Evolutionary conservation across 2,329 filamentous ascomycete species (phyloP), one percentile per base, ranked within the genome.

Genomic region (Fusarium tuaranense): DNA sequence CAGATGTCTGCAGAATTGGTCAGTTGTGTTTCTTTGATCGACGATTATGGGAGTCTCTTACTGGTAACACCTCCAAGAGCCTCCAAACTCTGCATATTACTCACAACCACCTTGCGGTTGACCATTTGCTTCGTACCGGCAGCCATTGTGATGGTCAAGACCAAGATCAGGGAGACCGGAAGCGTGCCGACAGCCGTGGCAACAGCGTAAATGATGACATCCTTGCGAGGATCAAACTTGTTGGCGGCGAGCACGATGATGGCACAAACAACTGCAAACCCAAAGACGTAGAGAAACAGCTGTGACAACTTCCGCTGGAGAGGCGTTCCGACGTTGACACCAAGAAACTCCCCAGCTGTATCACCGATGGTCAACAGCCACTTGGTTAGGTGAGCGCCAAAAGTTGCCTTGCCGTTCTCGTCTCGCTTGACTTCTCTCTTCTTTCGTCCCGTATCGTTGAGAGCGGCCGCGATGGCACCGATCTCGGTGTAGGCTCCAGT

Each of bases 271-370:
- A 78, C 32, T 1, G 77, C 75, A 3, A 75, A 71, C 3, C 69
- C 69, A 8, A 79, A 78, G 5, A 94, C 87, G 4, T 90, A 82
- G 22, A 93, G 87, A 30, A 92, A 92, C 63, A 94, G 87, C 78
- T 91, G 90, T 72, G 90, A 91, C 44, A 94, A 83, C 78, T 92
- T 93, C 68, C 89, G 88, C 79, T 93, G 91, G 36, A 94, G 83
- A 0, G 92, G 92, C 5, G 92, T 94, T 14, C 92, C 92, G n/a
- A 90, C 81, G 16, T 77, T 81, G 10, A 86, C 76, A 12, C 84
- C 88, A 30, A 89, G 85, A 70, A 89, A 87, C 51, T 84, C 80
- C 2, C 80, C 79, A 7, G 79, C 20, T 6, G 62, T 70, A 5
- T 77, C 75, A 13, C 58, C 57, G 0, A 67, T 48, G 14, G 83